phyloP scores from a whole-genome alignment of 371 early-diverging fungal genomes.

The Mortierella sp. region DNA sequence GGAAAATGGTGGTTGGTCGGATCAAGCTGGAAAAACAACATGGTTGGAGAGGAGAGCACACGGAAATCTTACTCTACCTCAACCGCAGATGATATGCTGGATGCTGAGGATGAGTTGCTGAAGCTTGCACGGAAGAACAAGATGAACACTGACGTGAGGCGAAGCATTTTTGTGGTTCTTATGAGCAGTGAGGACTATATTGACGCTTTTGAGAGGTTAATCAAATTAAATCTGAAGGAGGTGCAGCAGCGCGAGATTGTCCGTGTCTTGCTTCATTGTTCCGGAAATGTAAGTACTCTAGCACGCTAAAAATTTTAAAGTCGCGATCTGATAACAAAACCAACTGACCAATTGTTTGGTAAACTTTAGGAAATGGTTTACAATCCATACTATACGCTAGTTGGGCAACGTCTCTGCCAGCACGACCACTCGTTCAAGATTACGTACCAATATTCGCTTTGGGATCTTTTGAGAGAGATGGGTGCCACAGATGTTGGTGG shows the following conservation, averaged over 20 bases:
- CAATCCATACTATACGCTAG: slow-evolving; percentile 96
- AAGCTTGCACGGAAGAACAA: slow-evolving; percentile 85
- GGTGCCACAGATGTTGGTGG: slow-evolving; percentile 86
- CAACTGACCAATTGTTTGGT: slow-evolving; percentile 2
- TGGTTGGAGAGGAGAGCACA: slow-evolving; percentile 63
- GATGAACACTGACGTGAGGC: slow-evolving; percentile 96
- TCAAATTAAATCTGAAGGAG: slow-evolving; percentile 86
- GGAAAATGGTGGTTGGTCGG: slow-evolving; percentile 93
- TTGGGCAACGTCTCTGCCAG: slow-evolving; percentile 82
- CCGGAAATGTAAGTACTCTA: slow-evolving; percentile 76
- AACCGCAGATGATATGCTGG: slow-evolving; percentile 74
- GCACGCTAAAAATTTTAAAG: not conserved
- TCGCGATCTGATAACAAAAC: not conserved
- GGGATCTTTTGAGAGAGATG: slow-evolving; percentile 90
- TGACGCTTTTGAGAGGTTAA: slow-evolving; percentile 91
- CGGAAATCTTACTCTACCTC: slow-evolving; percentile 58
- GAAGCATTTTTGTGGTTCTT: slow-evolving; percentile 91
- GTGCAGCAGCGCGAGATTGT: slow-evolving; percentile 96
- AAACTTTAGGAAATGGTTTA: slow-evolving; percentile 81
- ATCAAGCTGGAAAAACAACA: slow-evolving; percentile 83
- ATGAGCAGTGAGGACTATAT: slow-evolving; percentile 96
- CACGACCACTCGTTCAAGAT: slow-evolving; percentile 86
- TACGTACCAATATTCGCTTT: slow-evolving; percentile 94
- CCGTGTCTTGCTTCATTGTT: slow-evolving; percentile 91
- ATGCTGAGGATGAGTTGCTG: slow-evolving; percentile 55